These are phyloP conservation scores for Aspergillus heteromorphus DNA, from an alignment of 495 filamentous ascomycete species.

Conservation along the genomic window DNA sequence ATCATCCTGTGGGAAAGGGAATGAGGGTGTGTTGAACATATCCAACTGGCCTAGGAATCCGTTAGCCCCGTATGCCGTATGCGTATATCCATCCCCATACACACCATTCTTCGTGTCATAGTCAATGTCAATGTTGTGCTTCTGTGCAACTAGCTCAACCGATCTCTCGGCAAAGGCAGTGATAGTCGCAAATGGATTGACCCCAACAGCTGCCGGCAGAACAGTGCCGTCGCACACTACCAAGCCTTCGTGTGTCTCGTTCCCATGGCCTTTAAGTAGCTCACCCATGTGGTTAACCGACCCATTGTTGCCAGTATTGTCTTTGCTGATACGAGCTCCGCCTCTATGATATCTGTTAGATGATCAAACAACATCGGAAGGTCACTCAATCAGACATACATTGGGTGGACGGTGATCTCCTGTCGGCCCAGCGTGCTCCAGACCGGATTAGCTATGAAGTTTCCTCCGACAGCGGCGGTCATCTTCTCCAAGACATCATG, in stretches of 20 bases:
- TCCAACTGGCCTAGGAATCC: not conserved
- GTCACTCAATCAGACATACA: not conserved
- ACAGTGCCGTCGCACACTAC: not conserved
- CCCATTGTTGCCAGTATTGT: not conserved
- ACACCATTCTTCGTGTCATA: not conserved
- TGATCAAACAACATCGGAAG: not conserved
- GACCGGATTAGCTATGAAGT: not conserved
- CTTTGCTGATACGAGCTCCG: conserved; percentile 1
- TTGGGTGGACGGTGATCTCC: conserved; percentile 1
- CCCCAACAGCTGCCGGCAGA: conserved; percentile 1
- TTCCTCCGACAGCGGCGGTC: not conserved
- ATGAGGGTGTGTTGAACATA: not conserved
- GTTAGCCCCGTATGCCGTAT: not conserved
- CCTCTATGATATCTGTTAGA: not conserved
- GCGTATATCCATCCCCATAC: not conserved
- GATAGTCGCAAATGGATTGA: conserved; percentile 1
- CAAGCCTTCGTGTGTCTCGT: not conserved
- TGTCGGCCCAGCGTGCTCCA: not conserved
- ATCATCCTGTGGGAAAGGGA: not conserved
- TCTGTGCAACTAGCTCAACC: not conserved
- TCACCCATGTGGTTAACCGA: conserved; percentile 1
- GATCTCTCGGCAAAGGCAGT: not conserved
- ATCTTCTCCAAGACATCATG: not conserved
- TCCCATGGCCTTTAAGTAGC: not conserved
- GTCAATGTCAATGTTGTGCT: not conserved